These are phyloP conservation scores for Ceratonia siliqua DNA, from an alignment of 306 rosid genomes.

Conservation along the genomic window DNA sequence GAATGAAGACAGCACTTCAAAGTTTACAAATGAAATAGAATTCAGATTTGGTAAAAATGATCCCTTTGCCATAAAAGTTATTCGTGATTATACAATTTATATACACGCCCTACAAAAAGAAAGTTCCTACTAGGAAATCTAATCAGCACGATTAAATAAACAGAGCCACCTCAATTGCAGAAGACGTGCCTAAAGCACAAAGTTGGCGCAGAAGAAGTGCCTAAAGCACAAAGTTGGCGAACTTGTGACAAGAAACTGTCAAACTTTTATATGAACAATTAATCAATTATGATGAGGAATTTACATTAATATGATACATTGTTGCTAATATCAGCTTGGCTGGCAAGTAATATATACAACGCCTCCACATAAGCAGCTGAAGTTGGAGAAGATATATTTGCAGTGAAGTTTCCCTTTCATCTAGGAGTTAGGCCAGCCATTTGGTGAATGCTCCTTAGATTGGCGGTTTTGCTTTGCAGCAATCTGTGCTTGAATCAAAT, in stretches of 20 bases:
- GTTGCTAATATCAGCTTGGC: not conserved
- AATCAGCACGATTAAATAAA: conserved; percentile 36
- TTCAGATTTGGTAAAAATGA: not conserved
- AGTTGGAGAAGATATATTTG: conserved; percentile 16
- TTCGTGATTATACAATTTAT: not conserved
- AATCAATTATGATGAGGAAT: not conserved
- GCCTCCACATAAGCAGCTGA: not conserved
- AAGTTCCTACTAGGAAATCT: not conserved
- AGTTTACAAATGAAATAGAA: not conserved
- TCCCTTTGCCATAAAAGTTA: not conserved
- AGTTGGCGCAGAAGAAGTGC: conserved; percentile 7
- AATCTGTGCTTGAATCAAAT: conserved; percentile 49
- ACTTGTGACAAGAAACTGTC: conserved; percentile 27
- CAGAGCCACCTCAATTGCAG: conserved; percentile 10
- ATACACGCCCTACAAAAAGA: not conserved
- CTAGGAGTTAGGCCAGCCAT: conserved; percentile 71
- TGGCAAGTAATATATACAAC: conserved; percentile 3
- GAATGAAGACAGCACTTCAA: not conserved
- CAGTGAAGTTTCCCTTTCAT: conserved; percentile 22
- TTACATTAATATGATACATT: not conserved
- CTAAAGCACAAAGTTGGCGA: not conserved
- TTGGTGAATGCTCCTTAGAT: conserved; percentile 55
- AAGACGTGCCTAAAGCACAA: conserved; percentile 24
- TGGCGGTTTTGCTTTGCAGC: conserved; percentile 52
- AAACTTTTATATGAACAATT: conserved; percentile 20